These are phyloP conservation scores for Diaporthe citri DNA, from an alignment of 2,329 filamentous ascomycete genomes.

Conservation along the genomic window DNA sequence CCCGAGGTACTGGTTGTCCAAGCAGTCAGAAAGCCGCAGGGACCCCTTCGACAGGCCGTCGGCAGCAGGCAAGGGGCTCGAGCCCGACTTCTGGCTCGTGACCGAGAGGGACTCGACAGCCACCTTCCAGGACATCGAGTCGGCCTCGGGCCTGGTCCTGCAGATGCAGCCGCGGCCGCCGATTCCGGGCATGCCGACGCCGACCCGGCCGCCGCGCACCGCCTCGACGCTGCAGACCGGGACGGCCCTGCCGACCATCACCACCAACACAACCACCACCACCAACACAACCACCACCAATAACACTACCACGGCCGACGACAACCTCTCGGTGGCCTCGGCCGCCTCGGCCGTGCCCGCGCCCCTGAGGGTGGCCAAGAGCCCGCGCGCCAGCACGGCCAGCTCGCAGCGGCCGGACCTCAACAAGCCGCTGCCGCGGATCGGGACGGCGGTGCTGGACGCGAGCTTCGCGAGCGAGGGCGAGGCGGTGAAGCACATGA, in stretches of 20 bases:
- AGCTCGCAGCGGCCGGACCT: conserved; percentile 35
- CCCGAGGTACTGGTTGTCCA: conserved; percentile 30
- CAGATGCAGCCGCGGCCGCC: conserved; percentile 23
- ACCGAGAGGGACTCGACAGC: conserved; percentile 26
- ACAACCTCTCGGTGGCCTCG: background rate
- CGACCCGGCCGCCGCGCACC: conserved; percentile 30
- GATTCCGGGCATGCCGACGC: conserved; percentile 33
- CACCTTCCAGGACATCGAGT: conserved; percentile 25
- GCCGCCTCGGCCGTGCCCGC: background rate
- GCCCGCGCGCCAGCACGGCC: conserved; percentile 55
- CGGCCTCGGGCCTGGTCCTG: conserved; percentile 25
- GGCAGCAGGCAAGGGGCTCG: conserved; percentile 11
- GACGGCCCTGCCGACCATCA: background rate
- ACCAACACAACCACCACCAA: background rate
- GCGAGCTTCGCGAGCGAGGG: conserved; percentile 3
- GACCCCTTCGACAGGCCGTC: conserved; percentile 18
- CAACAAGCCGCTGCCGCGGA: conserved; percentile 38
- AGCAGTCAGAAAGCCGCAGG: conserved; percentile 16
- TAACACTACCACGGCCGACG: background rate
- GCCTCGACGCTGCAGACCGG: background rate
- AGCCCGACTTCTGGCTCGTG: conserved; percentile 35
- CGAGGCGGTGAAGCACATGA: conserved; percentile 24
- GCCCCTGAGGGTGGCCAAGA: conserved; percentile 2
- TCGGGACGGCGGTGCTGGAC: conserved; percentile 37
- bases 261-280: background rate